Evolutionary conservation across 2,329 filamentous ascomycete species (phyloP), one percentile per base, ranked within the genome.

Genomic region (Alternaria panax): DNA sequence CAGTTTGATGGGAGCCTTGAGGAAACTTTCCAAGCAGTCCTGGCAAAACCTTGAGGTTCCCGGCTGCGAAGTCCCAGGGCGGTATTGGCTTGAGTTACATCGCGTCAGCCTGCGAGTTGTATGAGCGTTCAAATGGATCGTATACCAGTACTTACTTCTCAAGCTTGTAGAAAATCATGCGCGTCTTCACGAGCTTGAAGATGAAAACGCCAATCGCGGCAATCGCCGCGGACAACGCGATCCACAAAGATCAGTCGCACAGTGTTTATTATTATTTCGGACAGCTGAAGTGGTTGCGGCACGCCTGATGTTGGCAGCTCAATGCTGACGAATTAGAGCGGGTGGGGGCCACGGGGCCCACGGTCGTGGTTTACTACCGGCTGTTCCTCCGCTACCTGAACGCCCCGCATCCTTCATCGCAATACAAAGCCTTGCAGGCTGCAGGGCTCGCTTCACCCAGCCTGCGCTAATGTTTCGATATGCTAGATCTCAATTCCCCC

Each of bases 91-190:
- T 34, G 16, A n/a, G 0, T 4, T 4, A 1, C 16, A 18, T 36
- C 34, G 30, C 1, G 30, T 32, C 30, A 32, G 30, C 14, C 16
- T 14, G 12, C 6, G 16, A 32, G 0, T 14, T 4, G 28, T 14
- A 5, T 11, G 4, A 6, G 5, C 16, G 11, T 5, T 32, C 30
- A 3, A 3, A 5, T 7, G n/a, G 16, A 11, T 4, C 25, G 27
- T 53, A 11, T 63, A 60, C 60, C 22, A 64, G 16, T n/a, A 54
- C 52, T 48, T 63, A 57, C 24, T 59, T 60, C 38, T 57, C 59
- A 38, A 62, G 45, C 42, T 36, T 53, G 48, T 57, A 38, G 43
- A 60, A 63, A 50, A 63, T 51, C 48, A 54, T 53, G 25, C 60
- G 60, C 42, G 47, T 43, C 28, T 54, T 60, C 38, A 57, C 27